These are phyloP conservation scores for Hanseniaspora thailandica DNA, from an alignment of 805 yeast genomes.

Conservation along the genomic window DNA sequence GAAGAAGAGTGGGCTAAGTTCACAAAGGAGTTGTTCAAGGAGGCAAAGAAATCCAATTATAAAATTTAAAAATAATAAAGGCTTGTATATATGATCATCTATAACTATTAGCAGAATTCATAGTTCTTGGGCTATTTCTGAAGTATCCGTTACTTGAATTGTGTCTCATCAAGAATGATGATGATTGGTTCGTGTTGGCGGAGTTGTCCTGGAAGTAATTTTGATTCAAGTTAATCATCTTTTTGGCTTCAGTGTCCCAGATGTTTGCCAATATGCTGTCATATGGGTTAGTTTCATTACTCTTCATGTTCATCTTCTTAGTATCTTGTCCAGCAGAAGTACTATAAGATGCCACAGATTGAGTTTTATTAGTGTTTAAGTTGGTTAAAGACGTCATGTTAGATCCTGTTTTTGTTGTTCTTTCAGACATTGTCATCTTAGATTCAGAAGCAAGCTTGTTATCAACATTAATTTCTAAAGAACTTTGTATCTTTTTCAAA, in stretches of 20 bases:
- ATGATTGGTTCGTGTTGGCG: background rate
- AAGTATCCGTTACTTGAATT: background rate
- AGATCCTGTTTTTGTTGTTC: background rate
- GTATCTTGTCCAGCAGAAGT: background rate
- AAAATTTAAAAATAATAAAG: constrained; percentile 22
- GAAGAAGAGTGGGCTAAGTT: constrained; percentile 49
- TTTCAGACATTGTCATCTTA: background rate
- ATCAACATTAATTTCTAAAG: constrained; percentile 14
- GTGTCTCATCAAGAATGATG: constrained; percentile 13
- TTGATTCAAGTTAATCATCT: constrained; percentile 6
- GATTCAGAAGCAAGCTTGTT: background rate
- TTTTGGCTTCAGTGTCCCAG: constrained; percentile 13
- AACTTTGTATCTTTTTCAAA: constrained; percentile 36
- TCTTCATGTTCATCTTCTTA: background rate
- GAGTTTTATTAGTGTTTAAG: background rate
- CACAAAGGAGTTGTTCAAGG: constrained; percentile 56
- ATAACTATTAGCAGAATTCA: constrained; percentile 6
- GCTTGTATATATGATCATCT: background rate
- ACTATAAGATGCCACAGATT: background rate
- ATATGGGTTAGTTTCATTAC: background rate
- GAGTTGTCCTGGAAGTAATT: background rate
- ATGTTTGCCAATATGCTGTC: constrained; percentile 10
- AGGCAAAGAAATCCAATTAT: constrained; percentile 37
- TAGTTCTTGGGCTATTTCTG: constrained; percentile 12
- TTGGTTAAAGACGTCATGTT: background rate